phyloP scores from a whole-genome alignment of 768 basidiomycete species.

The Suillus subalutaceus region DNA sequence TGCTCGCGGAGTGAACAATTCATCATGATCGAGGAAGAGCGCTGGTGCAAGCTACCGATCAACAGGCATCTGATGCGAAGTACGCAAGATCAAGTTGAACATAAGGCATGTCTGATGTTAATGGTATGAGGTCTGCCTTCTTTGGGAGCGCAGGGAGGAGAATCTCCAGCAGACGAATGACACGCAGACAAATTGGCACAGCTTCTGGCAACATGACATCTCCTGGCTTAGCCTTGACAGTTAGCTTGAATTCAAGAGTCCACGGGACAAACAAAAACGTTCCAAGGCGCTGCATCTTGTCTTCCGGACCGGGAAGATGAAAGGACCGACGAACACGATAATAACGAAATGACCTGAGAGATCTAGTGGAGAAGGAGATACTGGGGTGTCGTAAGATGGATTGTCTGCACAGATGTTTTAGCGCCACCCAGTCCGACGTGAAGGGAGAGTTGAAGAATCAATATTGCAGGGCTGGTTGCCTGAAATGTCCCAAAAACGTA shows the following conservation, averaged over 20 bases:
- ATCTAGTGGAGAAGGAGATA: neutral
- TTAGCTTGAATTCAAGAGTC: neutral
- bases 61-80: neutral
- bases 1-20: neutral
- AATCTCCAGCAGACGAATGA: neutral
- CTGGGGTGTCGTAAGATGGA: constrained; percentile 4
- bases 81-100: constrained; percentile 2
- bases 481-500: constrained; percentile 4
- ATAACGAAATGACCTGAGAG: neutral
- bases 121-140: neutral
- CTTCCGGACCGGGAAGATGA: neutral
- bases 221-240: too few species aligned
- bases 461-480: neutral
- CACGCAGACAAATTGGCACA: neutral
- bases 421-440: neutral
- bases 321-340: neutral
- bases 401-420: neutral
- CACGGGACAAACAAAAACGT: neutral
- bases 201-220: neutral
- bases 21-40: neutral
- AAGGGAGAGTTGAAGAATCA: neutral
- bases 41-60: neutral
- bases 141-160: neutral
- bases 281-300: neutral
- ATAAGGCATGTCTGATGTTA: neutral